Conservation (phyloP, 495 filamentous ascomycete genomes). For the Aspergillus bertholletiae region DNA sequence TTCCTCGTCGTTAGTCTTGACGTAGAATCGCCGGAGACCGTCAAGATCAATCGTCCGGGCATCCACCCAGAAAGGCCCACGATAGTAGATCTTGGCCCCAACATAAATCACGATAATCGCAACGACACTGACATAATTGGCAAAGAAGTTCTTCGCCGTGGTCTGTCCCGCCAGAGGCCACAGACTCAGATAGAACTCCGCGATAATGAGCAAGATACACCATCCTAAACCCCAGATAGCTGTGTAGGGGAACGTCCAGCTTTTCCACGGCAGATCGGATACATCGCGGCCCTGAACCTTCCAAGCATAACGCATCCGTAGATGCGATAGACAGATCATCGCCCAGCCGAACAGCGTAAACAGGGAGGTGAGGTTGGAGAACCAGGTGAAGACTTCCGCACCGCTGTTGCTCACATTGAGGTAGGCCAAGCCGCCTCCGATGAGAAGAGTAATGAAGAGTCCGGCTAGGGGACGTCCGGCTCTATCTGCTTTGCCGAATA, state of each 20-base stretch:
- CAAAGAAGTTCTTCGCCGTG: conserved; percentile 25
- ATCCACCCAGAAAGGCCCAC: conserved; percentile 30
- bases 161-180: conserved; percentile 18
- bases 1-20: conserved; percentile 11
- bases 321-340: conserved; percentile 52
- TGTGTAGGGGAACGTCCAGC: conserved; percentile 28
- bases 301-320: conserved; percentile 64
- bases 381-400: conserved; percentile 55
- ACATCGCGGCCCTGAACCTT: conserved; percentile 53
- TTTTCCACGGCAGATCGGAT: conserved; percentile 65
- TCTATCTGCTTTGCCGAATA: conserved; percentile 48
- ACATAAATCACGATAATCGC: conserved; percentile 23
- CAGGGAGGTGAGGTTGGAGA: conserved; percentile 52
- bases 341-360: conserved; percentile 56
- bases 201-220: conserved; percentile 23
- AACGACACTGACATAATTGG: conserved; percentile 23
- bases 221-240: conserved; percentile 23
- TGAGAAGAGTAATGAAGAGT: conserved; percentile 38
- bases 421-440: conserved; percentile 43
- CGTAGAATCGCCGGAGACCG: conserved; percentile 17
- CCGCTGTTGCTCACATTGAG: conserved; percentile 47
- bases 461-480: conserved; percentile 47
- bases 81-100: conserved; percentile 18
- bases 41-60: conserved; percentile 27
- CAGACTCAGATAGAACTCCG: conserved; percentile 26